phyloP scores from a whole-genome alignment of 1,284 basidiomycete genomes.

The Trametes versicolor region DNA sequence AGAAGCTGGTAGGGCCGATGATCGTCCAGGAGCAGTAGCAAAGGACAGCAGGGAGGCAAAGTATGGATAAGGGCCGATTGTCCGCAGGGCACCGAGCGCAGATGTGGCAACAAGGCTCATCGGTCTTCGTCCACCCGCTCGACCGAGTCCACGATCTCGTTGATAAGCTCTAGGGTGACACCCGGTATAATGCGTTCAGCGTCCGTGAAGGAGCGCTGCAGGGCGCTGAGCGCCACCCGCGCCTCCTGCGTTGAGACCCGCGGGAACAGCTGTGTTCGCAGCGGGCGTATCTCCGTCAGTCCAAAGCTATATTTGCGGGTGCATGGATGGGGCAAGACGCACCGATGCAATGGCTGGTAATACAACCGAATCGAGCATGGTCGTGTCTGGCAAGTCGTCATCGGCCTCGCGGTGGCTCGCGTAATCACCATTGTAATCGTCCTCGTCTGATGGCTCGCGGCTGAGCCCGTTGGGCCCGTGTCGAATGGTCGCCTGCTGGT shows the following conservation, averaged over 20 bases:
- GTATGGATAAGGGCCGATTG: constrained; percentile 20
- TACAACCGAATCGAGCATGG: constrained; percentile 95
- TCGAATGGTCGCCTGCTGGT: constrained; percentile 72
- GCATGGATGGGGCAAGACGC: constrained; percentile 41
- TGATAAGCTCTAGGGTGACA: constrained; percentile 83
- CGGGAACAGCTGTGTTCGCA: constrained; percentile 76
- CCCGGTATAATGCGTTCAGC: constrained; percentile 91
- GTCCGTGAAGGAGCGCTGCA: constrained; percentile 91
- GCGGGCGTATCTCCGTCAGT: constrained; percentile 14
- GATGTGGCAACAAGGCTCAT: constrained; percentile 28
- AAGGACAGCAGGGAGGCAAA: constrained; percentile 16
- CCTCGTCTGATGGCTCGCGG: constrained; percentile 67
- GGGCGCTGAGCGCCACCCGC: constrained; percentile 80
- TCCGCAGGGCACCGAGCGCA: constrained; percentile 10
- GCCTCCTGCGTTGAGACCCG: constrained; percentile 91
- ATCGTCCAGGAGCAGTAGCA: constrained; percentile 30
- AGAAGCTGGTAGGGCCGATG: constrained; percentile 5
- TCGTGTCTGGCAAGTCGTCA: constrained; percentile 82
- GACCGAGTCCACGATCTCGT: constrained; percentile 92
- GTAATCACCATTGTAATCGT: constrained; percentile 66
- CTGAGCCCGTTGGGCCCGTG: constrained; percentile 47
- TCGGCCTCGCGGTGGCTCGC: constrained; percentile 46
- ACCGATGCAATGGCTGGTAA: constrained; percentile 93
- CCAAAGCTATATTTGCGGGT: background rate
- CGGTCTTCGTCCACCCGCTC: constrained; percentile 83